Base-by-base conservation (phyloP, 2,329 filamentous ascomycete species). In the Cercospora beticola region DNA sequence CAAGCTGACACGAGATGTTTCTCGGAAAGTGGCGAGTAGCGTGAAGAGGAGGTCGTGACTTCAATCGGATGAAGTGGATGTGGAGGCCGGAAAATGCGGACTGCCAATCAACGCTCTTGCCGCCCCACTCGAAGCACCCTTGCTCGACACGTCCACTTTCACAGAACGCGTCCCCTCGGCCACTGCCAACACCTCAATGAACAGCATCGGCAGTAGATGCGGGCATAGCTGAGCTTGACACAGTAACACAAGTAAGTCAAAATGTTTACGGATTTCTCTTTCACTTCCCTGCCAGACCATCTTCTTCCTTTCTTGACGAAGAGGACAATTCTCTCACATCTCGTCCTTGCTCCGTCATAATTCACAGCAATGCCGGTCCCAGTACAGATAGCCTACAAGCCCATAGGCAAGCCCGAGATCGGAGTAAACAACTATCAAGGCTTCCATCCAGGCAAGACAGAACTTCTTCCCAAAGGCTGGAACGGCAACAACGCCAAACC, bases 391-490 rank as follows among this genome's bases (percentile, higher is more conserved):
- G 70, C 71, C 18, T 70, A 68, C 68, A 73, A 74, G 69, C 77
- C 74, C 10, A 80, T 79, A 23, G 78, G 67, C 18, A 73, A 77
- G 68, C 79, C 81, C 16, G 75, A 79, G 21, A 66, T 78, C 2
- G 81, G 80, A 26, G 76, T 79, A 33, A 83, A 82, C 70, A 79
- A 79, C 68, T 83, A 83, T 60, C 74, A 80, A 73, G 78, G 78
- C 31, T 78, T 82, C 66, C 74, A 78, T 54, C 78, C 80, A 0
- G 78, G 80, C 9, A 80, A 81, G 68, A 75, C 70, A 9, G 81
- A 83, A 66, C 73, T 82, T 5, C 74, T 83, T 0, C 73, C 74
- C 5, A 78, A 75, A 60, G 81, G 81, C 49, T 79, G 78, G 72
- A 79, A 79, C 58, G 76, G 78, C 12, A 77, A 80, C 71, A 74